phyloP scores from a whole-genome alignment of 2,329 filamentous ascomycete species.

The Lizonia empirigonia region DNA sequence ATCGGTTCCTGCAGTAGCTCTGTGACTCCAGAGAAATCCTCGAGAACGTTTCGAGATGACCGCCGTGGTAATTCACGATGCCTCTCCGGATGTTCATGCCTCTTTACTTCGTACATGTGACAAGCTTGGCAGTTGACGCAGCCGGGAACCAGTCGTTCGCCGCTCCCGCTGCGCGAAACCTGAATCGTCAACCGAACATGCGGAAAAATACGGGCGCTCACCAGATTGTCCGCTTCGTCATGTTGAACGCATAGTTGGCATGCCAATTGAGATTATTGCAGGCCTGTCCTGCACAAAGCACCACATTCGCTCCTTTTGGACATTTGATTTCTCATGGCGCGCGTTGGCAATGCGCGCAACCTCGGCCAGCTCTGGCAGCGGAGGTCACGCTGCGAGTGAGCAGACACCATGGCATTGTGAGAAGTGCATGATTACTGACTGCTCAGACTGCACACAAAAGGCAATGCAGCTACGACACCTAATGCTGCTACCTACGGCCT shows the following conservation, averaged over 20 bases:
- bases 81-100: conserved; percentile 10
- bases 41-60: neutral
- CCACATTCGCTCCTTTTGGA: conserved; percentile 3
- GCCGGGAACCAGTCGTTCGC: neutral
- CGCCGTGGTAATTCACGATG: neutral
- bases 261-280: conserved; percentile 23
- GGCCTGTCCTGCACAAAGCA: conserved; percentile 1
- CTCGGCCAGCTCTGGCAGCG: conserved; percentile 37
- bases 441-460: conserved; percentile 32
- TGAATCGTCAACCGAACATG: conserved; percentile 9
- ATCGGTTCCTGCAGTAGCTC: conserved; percentile 2
- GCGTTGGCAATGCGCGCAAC: conserved; percentile 30
- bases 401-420: neutral
- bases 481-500: conserved; percentile 23
- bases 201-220: conserved; percentile 5
- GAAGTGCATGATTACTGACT: conserved; percentile 15
- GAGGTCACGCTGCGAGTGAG: conserved; percentile 38
- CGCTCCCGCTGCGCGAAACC: conserved; percentile 6
- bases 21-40: neutral
- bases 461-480: conserved; percentile 15
- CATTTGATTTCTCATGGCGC: conserved; percentile 28
- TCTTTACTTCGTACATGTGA: no score
- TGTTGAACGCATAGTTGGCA: conserved; percentile 32
- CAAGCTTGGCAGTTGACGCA: conserved; percentile 10
- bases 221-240: conserved; percentile 25